phyloP scores from a whole-genome alignment of 2,329 filamentous ascomycete genomes.

The Botrytis tulipae region DNA sequence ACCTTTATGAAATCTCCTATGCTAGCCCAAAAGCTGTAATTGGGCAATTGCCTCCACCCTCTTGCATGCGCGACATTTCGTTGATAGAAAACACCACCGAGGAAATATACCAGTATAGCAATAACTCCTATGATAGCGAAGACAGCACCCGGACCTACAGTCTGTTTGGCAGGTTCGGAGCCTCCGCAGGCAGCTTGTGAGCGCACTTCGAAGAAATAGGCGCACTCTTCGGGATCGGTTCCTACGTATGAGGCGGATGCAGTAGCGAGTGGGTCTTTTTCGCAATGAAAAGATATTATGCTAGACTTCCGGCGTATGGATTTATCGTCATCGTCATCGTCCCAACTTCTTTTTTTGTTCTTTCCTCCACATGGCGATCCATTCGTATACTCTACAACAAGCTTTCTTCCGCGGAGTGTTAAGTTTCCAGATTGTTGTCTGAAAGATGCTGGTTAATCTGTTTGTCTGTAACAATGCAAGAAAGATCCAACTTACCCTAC shows the following conservation, averaged over 20 bases:
- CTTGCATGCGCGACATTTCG: conserved; percentile 90
- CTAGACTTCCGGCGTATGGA: conserved; percentile 65
- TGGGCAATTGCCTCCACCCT: conserved; percentile 92
- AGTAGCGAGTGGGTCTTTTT: conserved; percentile 70
- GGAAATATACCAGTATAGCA: conserved; percentile 81
- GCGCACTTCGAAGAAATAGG: conserved; percentile 93
- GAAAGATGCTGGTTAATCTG: conserved; percentile 11
- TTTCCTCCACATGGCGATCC: conserved; percentile 68
- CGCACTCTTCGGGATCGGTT: conserved; percentile 80
- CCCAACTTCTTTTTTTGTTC: conserved; percentile 41
- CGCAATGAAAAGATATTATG: conserved; percentile 90
- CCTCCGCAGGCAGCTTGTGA: conserved; percentile 76
- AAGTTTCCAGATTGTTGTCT: conserved; percentile 41
- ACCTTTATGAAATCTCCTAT: conserved; percentile 83
- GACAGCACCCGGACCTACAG: conserved; percentile 68
- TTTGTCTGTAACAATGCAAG: not conserved
- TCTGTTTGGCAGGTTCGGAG: conserved; percentile 67
- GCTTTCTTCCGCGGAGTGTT: conserved; percentile 65
- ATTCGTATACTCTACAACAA: conserved; percentile 73
- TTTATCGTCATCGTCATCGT: conserved; percentile 39
- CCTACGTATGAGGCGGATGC: conserved; percentile 82
- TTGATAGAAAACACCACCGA: conserved; percentile 94
- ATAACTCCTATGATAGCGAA: conserved; percentile 82
- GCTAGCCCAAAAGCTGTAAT: conserved; percentile 89
- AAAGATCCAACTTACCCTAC: conserved; percentile 58